These are phyloP conservation scores for Boletus subparvulus DNA, from an alignment of 768 basidiomycete genomes.

Conservation along the genomic window DNA sequence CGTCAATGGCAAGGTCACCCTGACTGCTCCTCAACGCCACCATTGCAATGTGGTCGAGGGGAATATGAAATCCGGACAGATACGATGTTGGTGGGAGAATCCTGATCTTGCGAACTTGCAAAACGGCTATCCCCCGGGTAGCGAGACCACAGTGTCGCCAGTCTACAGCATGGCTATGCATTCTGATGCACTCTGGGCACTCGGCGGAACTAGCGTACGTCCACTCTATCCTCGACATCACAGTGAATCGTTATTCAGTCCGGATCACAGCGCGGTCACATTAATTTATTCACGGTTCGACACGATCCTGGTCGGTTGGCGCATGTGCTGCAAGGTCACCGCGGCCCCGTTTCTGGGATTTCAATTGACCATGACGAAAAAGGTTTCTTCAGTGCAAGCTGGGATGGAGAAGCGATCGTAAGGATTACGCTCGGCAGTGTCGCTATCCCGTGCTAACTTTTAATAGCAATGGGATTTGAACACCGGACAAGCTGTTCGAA, in stretches of 20 bases:
- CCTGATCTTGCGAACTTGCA: conserved; percentile 25
- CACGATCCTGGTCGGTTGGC: conserved; percentile 84
- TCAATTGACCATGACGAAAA: conserved; percentile 80
- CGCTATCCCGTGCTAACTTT: conserved; percentile 1
- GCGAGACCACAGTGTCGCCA: conserved; percentile 58
- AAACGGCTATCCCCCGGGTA: conserved; percentile 37
- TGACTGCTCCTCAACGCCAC: conserved; percentile 85
- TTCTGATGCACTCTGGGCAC: conserved; percentile 88
- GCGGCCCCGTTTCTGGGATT: conserved; percentile 82
- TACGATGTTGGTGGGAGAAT: conserved; percentile 92
- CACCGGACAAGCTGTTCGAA: conserved; percentile 75
- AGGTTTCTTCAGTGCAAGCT: conserved; percentile 85
- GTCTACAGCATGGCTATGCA: conserved; percentile 93
- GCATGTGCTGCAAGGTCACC: conserved; percentile 66
- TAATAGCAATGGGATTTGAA: conserved; percentile 97
- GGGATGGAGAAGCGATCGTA: conserved; percentile 90
- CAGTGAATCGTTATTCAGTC: conserved; percentile 17
- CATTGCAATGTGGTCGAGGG: conserved; percentile 92
- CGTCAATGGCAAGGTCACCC: conserved; percentile 82
- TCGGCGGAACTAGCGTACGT: conserved; percentile 84
- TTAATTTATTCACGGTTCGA: conserved; percentile 90
- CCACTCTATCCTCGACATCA: conserved; percentile 15
- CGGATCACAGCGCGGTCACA: conserved; percentile 68
- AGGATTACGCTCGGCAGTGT: conserved; percentile 31
- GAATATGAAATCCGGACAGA: conserved; percentile 84